Base-by-base conservation (phyloP, 2,329 filamentous ascomycete species). In the Sarocladium brachiariae region DNA sequence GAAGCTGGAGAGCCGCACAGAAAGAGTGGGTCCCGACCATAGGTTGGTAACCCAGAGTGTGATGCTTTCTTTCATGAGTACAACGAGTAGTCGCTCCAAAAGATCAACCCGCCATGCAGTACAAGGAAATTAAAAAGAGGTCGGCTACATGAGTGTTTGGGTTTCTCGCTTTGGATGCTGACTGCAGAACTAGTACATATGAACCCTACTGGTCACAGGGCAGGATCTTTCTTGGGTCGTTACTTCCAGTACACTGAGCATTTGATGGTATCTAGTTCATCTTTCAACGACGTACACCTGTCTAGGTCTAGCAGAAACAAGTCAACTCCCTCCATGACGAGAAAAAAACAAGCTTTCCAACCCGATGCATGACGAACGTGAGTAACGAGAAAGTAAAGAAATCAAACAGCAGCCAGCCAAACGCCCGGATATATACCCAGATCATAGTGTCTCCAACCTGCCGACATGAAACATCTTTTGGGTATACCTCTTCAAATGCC, bases 401-500 rank as follows among this genome's bases (percentile, higher is more conserved):
- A 47, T 16, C 7, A 47, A 18, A 14, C 4, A 4, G 11, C 24
- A 33, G 24, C 43, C 24, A 33, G 11, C 43, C 43, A 19, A 47
- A 47, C 43, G 43, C 43, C 43, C 27, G 16, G 4, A 39, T 27
- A 43, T 23, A 43, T 10, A 43, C 18, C 21, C 23, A 27, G 39
- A 11, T 13, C 21, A 25, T 21, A 16, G 37, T 13, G 23, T 43
- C 16, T 45, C 39, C n/a, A 30, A 25, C 24, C 39, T 27, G 39
- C 14, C 21, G 25, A 24, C 19, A 13, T 19, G 10, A 9, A 11
- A 25, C 43, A 19, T 9, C 11, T 5, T n/a, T 9, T n/a, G 6
- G 7, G 21, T 39, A 18, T 39, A 4, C n/a, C 9, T 16, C 13
- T 31, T 59, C 62, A 88, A 61, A 90, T 88, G 37, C 81, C 83